A percentile compares a stretch with the other conserved stretches of the same genome.
Evolutionary conservation across 2,329 filamentous ascomycete genomes (phyloP).

Genomic region (Verticillium dahliae): DNA sequence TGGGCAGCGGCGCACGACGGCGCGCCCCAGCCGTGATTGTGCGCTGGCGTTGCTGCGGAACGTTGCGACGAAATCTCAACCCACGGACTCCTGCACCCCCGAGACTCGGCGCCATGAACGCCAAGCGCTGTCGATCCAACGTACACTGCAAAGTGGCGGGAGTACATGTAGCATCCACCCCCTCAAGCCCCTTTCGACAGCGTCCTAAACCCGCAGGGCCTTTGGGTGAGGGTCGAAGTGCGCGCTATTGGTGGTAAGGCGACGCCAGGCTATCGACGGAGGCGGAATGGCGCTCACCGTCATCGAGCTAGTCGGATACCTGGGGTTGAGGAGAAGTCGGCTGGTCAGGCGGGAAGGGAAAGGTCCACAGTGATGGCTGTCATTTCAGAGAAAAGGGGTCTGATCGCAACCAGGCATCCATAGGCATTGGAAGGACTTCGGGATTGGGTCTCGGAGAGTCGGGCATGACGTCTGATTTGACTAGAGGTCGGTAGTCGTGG

Average conservation of each 20-base stretch:
- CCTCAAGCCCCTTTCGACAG: neutral
- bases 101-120: neutral
- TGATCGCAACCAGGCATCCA: neutral
- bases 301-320: neutral
- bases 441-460: neutral
- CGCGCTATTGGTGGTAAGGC: neutral
- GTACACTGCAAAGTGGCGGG: neutral
- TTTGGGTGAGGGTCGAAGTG: neutral
- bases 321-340: neutral
- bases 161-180: neutral
- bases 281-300: neutral
- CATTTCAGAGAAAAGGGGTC: neutral
- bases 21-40: too few species aligned
- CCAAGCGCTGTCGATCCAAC: neutral
- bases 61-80: too few species aligned
- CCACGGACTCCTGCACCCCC: neutral
- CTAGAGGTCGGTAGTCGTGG: neutral
- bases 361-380: neutral
- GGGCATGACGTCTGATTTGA: neutral
- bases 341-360: neutral
- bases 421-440: neutral
- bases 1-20: too few species aligned
- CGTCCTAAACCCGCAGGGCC: neutral
- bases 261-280: neutral
- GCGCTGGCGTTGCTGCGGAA: too few species aligned